Conservation (phyloP, 2,329 filamentous ascomycete species). For the Thermochaetoides dissita region DNA sequence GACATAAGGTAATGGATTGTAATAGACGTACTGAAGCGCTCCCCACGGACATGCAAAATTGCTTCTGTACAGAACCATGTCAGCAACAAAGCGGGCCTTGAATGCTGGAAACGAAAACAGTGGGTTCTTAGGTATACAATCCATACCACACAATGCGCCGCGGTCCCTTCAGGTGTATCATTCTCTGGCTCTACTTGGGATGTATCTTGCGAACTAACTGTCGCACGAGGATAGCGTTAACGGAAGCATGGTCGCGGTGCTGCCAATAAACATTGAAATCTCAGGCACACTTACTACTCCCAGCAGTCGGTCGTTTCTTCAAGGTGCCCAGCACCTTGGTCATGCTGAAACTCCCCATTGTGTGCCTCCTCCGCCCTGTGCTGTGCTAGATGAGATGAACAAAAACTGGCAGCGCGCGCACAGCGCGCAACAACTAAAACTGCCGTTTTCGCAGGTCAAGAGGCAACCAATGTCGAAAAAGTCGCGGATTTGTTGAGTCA, state of each 20-base stretch:
- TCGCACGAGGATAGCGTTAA: slow-evolving; percentile 1
- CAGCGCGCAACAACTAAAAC: no score
- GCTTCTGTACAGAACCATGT: slow-evolving; percentile 36
- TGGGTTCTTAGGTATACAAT: no score
- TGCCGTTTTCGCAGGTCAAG: not conserved
- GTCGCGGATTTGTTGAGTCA: no score
- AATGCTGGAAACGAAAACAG: no score
- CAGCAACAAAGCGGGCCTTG: no score
- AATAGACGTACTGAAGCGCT: slow-evolving; percentile 35
- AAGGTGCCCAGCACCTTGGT: slow-evolving; percentile 43
- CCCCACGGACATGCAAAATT: slow-evolving; percentile 66
- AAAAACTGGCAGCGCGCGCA: no score
- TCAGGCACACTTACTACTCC: slow-evolving; percentile 1
- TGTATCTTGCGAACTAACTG: slow-evolving; percentile 11
- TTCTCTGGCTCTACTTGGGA: no score
- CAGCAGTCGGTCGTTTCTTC: slow-evolving; percentile 30
- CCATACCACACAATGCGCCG: slow-evolving; percentile 51
- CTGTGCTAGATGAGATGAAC: no score
- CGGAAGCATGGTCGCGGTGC: no score
- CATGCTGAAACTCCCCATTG: slow-evolving; percentile 27
- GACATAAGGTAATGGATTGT: not conserved
- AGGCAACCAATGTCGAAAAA: not conserved
- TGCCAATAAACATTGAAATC: not conserved
- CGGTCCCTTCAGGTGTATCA: slow-evolving; percentile 48
- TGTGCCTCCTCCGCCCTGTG: no score